Base-by-base conservation (phyloP, 768 basidiomycete genomes). In the Rossbeevera mucosa region DNA sequence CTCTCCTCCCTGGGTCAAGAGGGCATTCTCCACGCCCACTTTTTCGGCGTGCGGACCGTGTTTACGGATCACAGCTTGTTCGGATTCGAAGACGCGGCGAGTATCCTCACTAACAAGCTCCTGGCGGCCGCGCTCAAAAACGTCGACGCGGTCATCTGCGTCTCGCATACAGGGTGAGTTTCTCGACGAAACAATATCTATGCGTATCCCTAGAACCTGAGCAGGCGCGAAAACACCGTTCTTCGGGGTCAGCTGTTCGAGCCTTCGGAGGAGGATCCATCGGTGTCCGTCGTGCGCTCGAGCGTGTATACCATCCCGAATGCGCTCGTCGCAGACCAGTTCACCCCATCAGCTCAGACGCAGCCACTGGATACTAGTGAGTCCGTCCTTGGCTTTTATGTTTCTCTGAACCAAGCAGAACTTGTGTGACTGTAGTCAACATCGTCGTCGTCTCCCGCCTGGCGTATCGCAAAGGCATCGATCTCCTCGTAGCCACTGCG, bases 31-130 rank as follows among this genome's bases (percentile, higher is more conserved):
- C 94, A 97, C 57, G 81, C 93, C 0, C 88, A 93, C 59, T 73
- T 91, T 18, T 79, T 98, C 72, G 87, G 89, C 11, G 77, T 97
- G 12, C 83, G 88, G 36, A 93, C 92, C 0, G 89, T 97, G 9
- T 95, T 98, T 67, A 98, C 96, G 0, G 96, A 99, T 68, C 95
- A 99, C 61, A 93, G 90, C 62, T 70, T 99, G 24, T 98, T 98
- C 60, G 95, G 94, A 2, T 94, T 99, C 63, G 94, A 91, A 28
- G 94, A 97, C 64, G 94, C 96, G 14, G 94, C 94, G 1, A 94
- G 94, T 59, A 95, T 99, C 36, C 74, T 97, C 57, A 97, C 96
- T 5, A 99, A 99, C 74, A 99, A 99, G 68, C 79, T 99, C 29
- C 74, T 98, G 36, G 88, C 82, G 11, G 93, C 82, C 4, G 86